These are phyloP conservation scores for Hypoxylon sp. DNA, from an alignment of 2,329 filamentous ascomycete genomes.

Conservation along the genomic window DNA sequence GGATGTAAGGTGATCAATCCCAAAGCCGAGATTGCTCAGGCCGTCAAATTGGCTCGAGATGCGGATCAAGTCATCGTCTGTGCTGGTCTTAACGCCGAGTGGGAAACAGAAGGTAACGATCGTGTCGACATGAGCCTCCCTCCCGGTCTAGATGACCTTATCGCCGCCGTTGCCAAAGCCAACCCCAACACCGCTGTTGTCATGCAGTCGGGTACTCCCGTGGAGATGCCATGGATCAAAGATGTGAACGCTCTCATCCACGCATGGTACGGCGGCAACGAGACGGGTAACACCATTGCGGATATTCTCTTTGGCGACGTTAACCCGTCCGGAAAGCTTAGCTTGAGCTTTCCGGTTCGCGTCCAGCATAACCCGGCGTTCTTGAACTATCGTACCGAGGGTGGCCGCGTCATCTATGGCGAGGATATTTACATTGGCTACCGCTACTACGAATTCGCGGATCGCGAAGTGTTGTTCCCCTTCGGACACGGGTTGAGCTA, in stretches of 20 bases:
- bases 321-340: conserved; percentile 81
- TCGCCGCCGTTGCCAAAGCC: conserved; percentile 71
- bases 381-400: conserved; percentile 78
- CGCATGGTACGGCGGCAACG: conserved; percentile 90
- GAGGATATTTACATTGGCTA: conserved; percentile 87
- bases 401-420: conserved; percentile 78
- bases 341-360: conserved; percentile 76
- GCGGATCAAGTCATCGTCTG: conserved; percentile 84
- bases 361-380: conserved; percentile 80
- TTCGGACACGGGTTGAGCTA: conserved; percentile 87
- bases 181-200: conserved; percentile 79
- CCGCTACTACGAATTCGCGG: conserved; percentile 80
- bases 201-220: conserved; percentile 81
- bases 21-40: conserved; percentile 71
- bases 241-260: conserved; percentile 72
- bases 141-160: conserved; percentile 76
- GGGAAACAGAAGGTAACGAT: conserved; percentile 84
- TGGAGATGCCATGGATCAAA: conserved; percentile 76
- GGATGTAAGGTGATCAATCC: conserved; percentile 69
- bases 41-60: conserved; percentile 73
- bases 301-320: conserved; percentile 80
- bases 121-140: conserved; percentile 83
- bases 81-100: conserved; percentile 82
- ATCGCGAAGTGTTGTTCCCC: conserved; percentile 74
- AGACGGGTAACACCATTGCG: conserved; percentile 83